Conservation (phyloP, 2,329 filamentous ascomycete genomes). For the Colletotrichum trifolii region DNA sequence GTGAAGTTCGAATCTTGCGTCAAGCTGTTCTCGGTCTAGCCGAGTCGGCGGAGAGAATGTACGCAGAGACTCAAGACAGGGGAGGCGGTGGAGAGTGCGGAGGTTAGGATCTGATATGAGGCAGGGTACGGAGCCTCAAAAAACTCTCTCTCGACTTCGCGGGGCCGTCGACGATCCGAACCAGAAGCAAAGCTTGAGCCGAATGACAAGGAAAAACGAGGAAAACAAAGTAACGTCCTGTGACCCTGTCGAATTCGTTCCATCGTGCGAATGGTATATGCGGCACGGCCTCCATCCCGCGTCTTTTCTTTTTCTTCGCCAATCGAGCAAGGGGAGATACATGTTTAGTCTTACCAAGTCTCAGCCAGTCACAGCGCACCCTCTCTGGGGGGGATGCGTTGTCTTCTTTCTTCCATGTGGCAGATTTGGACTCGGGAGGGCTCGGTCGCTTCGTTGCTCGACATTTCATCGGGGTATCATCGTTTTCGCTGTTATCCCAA, state of each 20-base stretch:
- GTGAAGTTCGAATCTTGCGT: not conserved
- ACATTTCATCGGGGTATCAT: not conserved
- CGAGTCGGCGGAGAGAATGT: not conserved
- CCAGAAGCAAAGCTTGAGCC: slow-evolving; percentile 8
- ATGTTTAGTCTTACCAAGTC: slow-evolving; percentile 18
- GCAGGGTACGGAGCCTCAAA: slow-evolving; percentile 26
- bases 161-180: not conserved
- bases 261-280: slow-evolving; percentile 20
- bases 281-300: slow-evolving; percentile 26
- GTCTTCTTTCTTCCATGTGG: slow-evolving; percentile 11
- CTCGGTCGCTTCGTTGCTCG: too few species aligned
- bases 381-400: not conserved
- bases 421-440: not conserved
- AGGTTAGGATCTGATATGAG: slow-evolving; percentile 13
- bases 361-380: slow-evolving; percentile 25
- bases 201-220: slow-evolving; percentile 12
- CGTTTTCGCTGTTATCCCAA: not conserved
- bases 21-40: not conserved
- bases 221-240: not conserved
- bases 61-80: slow-evolving; percentile 6
- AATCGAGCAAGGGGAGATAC: slow-evolving; percentile 29
- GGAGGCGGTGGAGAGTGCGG: slow-evolving; percentile 2
- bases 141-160: slow-evolving; percentile 29
- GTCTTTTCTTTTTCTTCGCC: slow-evolving; percentile 33
- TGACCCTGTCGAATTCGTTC: slow-evolving; percentile 13